Evolutionary conservation across 371 early-diverging fungal genomes (phyloP), one percentile per base, ranked within the genome.

Genomic region (Mortierella sp.): DNA sequence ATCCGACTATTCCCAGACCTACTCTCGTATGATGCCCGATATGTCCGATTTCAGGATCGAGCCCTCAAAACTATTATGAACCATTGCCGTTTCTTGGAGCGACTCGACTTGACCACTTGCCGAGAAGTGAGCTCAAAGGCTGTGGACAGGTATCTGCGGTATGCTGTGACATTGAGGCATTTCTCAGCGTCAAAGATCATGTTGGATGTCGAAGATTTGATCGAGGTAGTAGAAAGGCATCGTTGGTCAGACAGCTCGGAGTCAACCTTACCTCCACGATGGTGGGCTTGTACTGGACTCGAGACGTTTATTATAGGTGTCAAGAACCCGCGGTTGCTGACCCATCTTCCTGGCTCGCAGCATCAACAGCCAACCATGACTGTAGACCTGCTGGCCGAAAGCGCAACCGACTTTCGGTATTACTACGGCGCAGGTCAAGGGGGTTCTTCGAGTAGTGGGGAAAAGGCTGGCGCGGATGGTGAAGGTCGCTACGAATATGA

Each of bases 231-330:
- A 21, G 65, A 64, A 23, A 19, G 53, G 18, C 21, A 53, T 53
- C 25, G 21, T 53, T 37, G 37, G 3, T 26, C 9, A 9, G 37
- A 37, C 37, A 9, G 37, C 9, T 37, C 37, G 5, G 37, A 37
- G n/a, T 11, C 3, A 47, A 53, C 4, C n/a, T 28, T 26, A 18
- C 57, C 15, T 15, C 71, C 71, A 12, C 52, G 56, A 18, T 62
- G 67, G 73, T 67, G 68, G 67, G 64, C 56, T 0, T 72, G 73
- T 28, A 26, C 58, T 1, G 29, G 47, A 2, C 57, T 72, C 12
- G 73, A 72, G 55, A 72, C 73, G 26, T 60, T 72, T 57, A 58
- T 72, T n/a, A 46, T 72, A 7, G 73, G 73, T 7, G 43, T 72
- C 43, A 62, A 67, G 37, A 72, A 66, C 50, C 67, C 73, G 14